Base-by-base conservation (phyloP, 352 stramenopile species). In the Phytopythium montanum region DNA sequence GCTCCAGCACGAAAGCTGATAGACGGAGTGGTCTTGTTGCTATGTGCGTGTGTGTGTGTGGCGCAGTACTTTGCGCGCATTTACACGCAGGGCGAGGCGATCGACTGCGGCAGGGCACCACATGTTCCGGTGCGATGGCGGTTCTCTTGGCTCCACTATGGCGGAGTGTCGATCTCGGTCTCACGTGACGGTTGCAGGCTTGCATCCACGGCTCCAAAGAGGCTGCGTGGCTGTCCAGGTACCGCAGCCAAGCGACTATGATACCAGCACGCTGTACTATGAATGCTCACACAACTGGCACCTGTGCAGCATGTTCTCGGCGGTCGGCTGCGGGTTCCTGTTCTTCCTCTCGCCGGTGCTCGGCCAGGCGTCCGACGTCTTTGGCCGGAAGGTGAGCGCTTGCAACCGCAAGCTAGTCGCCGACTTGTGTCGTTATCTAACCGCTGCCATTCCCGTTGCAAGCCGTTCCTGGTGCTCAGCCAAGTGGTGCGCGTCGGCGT, bases 151-250 rank as follows among this genome's bases (percentile, higher is more conserved):
- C n/a, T 28, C 16, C 8, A 60, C n/a, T 49, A 49, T 49, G n/a
- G n/a, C 8, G n/a, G 25, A 19, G 23, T 34, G 48, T 18, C n/a
- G 48, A 28, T 33, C 25, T 5, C 2, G 13, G 13, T 33, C 54
- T 10, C 25, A 53, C 31, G 10, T 33, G 45, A 9, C 31, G 9
- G 16, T 10, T 63, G 16, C 29, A 88, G 68, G 72, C 79, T 6
- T 93, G 84, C 42, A 63, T 75, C n/a, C 61, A 75, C 34, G 84
- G 84, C 39, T 90, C 79, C n/a, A 76, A 76, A 44, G 61, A 91
- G 46, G 84, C 84, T 21, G 73, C 79, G 36, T 90, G 79, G 81
- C 75, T 85, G 60, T 87, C 80, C 9, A 90, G 81, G 81, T 88
- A 64, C 19, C 9, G 16, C 9, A 41, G 36, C n/a, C 0, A 42